Conservation (phyloP, 2,329 filamentous ascomycete genomes). For the Graphilbum sp. region DNA sequence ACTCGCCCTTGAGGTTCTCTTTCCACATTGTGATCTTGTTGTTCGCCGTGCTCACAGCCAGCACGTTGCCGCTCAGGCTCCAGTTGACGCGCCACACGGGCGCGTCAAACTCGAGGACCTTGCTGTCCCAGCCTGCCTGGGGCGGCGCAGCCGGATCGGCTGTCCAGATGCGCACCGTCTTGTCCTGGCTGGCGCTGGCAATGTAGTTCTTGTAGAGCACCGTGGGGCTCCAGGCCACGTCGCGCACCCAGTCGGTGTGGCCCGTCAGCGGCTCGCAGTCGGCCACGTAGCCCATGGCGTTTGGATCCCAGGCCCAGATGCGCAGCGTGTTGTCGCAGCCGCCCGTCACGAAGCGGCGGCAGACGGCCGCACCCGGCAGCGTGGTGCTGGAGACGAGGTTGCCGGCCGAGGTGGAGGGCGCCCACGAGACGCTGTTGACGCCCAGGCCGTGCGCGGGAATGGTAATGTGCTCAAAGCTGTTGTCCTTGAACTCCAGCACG, state of each 20-base stretch:
- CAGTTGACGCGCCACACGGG: conserved; percentile 94
- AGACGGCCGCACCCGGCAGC: conserved; percentile 38
- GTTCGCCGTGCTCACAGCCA: conserved; percentile 84
- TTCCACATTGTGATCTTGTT: conserved; percentile 98
- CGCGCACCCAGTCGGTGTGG: conserved; percentile 91
- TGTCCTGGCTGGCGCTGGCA: conserved; percentile 86
- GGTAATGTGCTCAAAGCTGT: conserved; percentile 64
- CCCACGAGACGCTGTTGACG: conserved; percentile 93
- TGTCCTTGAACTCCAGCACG: conserved; percentile 92
- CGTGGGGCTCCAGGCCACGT: conserved; percentile 93
- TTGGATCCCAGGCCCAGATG: conserved; percentile 69
- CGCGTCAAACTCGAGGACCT: conserved; percentile 73
- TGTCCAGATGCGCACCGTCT: conserved; percentile 96
- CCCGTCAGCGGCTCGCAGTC: conserved; percentile 53
- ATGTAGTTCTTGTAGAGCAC: conserved; percentile 95
- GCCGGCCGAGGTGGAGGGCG: conserved; percentile 68
- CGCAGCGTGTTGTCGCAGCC: conserved; percentile 88
- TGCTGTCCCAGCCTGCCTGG: conserved; percentile 61
- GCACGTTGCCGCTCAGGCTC: conserved; percentile 91
- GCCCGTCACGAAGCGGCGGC: conserved; percentile 81
- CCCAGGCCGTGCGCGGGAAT: conserved; percentile 88
- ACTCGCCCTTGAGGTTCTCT: conserved; percentile 90
- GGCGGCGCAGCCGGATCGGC: conserved; percentile 37
- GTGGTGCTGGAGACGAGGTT: conserved; percentile 63
- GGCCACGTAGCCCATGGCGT: conserved; percentile 32